Conservation (phyloP, 495 filamentous ascomycete species). For the Neurospora tetraspora region DNA sequence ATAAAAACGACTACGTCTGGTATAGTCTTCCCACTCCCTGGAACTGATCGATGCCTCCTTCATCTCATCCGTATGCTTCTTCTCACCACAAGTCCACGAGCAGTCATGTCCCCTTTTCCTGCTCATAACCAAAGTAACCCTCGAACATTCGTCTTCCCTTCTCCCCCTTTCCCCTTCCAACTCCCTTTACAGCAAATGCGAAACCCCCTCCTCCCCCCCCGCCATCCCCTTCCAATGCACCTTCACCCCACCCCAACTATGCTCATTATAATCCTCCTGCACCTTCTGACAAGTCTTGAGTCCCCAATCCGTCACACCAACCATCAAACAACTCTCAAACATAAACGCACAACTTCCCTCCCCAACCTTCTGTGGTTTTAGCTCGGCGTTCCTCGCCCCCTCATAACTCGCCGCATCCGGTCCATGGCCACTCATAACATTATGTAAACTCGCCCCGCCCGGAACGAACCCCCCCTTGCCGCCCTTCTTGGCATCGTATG, state of each 20-base stretch:
- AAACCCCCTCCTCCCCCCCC: neutral
- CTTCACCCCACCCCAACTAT: conserved; percentile 76
- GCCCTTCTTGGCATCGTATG: conserved; percentile 44
- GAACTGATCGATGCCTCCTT: neutral
- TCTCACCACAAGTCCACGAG: neutral
- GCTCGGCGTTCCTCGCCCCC: conserved; percentile 47
- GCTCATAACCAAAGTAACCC: neutral
- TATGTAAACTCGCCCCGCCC: conserved; percentile 47
- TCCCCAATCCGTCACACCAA: conserved; percentile 89
- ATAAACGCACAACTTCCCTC: conserved; percentile 56
- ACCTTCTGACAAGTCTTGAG: conserved; percentile 75
- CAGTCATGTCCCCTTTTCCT: neutral
- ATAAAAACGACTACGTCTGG: neutral
- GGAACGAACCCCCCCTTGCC: conserved; percentile 47
- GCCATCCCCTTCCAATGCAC: conserved; percentile 54
- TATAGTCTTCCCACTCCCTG: neutral
- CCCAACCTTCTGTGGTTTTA: conserved; percentile 44
- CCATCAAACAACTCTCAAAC: conserved; percentile 66
- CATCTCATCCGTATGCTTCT: neutral
- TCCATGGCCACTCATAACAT: conserved; percentile 50
- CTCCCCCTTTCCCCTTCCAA: neutral
- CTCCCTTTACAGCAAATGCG: neutral
- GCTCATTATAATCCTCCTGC: conserved; percentile 70
- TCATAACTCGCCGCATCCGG: conserved; percentile 55
- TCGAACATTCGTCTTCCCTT: neutral